Evolutionary conservation across 371 early-diverging fungal genomes (phyloP).

Genomic region (Mortierella sp.): DNA sequence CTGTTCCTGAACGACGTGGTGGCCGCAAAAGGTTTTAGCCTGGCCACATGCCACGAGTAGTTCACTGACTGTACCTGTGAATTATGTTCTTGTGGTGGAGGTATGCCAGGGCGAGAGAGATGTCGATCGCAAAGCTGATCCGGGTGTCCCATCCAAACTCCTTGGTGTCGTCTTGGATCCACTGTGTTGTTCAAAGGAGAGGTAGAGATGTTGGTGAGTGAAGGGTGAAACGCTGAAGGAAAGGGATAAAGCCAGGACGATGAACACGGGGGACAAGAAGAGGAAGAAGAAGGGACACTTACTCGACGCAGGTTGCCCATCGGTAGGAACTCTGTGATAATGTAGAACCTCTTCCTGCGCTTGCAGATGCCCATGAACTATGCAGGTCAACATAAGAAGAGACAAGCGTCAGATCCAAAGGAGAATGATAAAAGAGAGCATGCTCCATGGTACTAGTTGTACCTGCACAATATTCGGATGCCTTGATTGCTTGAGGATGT

Average conservation of each 20-base stretch:
- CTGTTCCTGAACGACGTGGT: slow-evolving; percentile 2
- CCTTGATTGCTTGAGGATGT: slow-evolving; percentile 64
- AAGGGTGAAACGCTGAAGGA: neutral
- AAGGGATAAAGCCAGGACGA: neutral
- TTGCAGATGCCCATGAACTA: slow-evolving; percentile 70
- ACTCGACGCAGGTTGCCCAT: slow-evolving; percentile 67
- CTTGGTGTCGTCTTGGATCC: slow-evolving; percentile 62
- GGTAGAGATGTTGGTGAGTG: neutral
- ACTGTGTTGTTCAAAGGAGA: slow-evolving; percentile 34
- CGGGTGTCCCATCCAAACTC: slow-evolving; percentile 60
- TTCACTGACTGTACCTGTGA: slow-evolving; percentile 55
- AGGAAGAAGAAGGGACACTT: slow-evolving; percentile 12
- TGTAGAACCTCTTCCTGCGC: slow-evolving; percentile 63
- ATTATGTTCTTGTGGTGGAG: slow-evolving; percentile 70
- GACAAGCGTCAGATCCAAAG: neutral
- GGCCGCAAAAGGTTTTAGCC: neutral
- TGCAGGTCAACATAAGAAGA: neutral
- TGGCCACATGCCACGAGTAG: neutral
- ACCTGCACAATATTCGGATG: slow-evolving; percentile 75
- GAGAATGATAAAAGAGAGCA: too few species aligned
- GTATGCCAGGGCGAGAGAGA: slow-evolving; percentile 68
- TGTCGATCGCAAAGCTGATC: slow-evolving; percentile 70
- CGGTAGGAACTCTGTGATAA: slow-evolving; percentile 68
- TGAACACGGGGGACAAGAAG: neutral
- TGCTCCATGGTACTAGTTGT: neutral